Base-by-base conservation (phyloP, 768 basidiomycete genomes). In the Boletus fagicola region DNA sequence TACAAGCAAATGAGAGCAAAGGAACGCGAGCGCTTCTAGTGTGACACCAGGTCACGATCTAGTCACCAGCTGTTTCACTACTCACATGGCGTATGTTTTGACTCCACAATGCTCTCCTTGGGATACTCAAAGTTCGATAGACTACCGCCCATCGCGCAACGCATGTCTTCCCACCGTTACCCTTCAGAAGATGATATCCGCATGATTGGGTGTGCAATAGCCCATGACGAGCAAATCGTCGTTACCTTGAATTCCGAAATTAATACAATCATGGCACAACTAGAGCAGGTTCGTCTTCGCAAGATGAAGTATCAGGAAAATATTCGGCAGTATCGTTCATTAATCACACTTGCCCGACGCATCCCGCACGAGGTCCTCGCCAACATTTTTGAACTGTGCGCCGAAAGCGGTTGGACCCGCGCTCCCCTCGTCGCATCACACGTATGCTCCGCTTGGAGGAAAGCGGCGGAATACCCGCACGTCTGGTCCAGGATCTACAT, bases 401-500 rank as follows among this genome's bases (percentile, higher is more conserved):
- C 78, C 5, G 69, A 68, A 22, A 74, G 76, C 46, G 79, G 81
- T 13, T 84, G 82, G 80, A 78, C 78, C 28, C 75, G 77, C 28
- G 81, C 79, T 20, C 84, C 85, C 20, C 65, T 86, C 15, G 73
- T 78, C 33, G 77, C 76, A 42, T 85, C 84, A 11, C 81, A 83
- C 47, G 83, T 86, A 42, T 87, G 83, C 62, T 75, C 78, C 4
- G 72, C 77, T 50, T 87, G 85, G 85, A 76, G 83, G 54, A 76
- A 73, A 60, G 84, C 83, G 1, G 74, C 81, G 16, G 68, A 67
- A 40, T 72, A 74, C 38, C 82, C 84, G n/a, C 71, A 75, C 22
- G 76, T 84, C 24, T 87, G 85, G 85, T 82, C 83, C 5, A 73
- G 78, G 63, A 62, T 86, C 53, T 80, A 82, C 56, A 72, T 86